These are phyloP conservation scores for Colletotrichum sp. DNA, from an alignment of 2,329 filamentous ascomycete species.

Conservation along the genomic window DNA sequence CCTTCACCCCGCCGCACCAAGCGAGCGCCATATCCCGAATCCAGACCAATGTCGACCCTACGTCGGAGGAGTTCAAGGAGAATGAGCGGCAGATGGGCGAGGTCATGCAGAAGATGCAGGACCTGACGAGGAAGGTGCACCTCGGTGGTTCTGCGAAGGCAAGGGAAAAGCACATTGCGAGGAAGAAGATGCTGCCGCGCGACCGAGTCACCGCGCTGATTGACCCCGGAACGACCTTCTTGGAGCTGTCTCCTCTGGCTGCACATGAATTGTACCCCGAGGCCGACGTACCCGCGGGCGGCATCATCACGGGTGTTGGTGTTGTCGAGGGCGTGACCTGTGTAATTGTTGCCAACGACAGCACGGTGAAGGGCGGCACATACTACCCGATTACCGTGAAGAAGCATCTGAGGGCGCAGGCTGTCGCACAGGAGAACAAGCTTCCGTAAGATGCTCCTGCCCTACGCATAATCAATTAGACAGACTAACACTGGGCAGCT, in stretches of 20 bases:
- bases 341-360: slow-evolving; percentile 94
- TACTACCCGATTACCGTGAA: slow-evolving; percentile 98
- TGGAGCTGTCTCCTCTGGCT: slow-evolving; percentile 93
- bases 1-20: slow-evolving; percentile 81
- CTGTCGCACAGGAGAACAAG: slow-evolving; percentile 87
- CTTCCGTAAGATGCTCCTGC: slow-evolving; percentile 56
- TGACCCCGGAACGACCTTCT: slow-evolving; percentile 86
- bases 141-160: slow-evolving; percentile 83
- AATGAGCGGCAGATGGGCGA: slow-evolving; percentile 81
- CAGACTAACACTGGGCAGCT: slow-evolving; percentile 46
- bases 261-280: slow-evolving; percentile 85
- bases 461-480: background rate
- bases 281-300: slow-evolving; percentile 86
- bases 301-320: slow-evolving; percentile 91
- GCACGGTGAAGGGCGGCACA: slow-evolving; percentile 95
- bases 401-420: slow-evolving; percentile 93
- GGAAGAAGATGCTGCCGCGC: slow-evolving; percentile 93
- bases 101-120: slow-evolving; percentile 70
- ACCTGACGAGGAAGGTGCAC: slow-evolving; percentile 73
- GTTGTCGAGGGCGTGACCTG: slow-evolving; percentile 90
- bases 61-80: slow-evolving; percentile 79
- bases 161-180: slow-evolving; percentile 81
- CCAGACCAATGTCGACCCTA: slow-evolving; percentile 76
- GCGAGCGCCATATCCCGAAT: slow-evolving; percentile 83
- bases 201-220: slow-evolving; percentile 88